Percentiles rank a stretch among this genome's conserved stretches.
phyloP scores from a whole-genome alignment of 768 basidiomycete genomes.

The Hygrocybe coccinea region DNA sequence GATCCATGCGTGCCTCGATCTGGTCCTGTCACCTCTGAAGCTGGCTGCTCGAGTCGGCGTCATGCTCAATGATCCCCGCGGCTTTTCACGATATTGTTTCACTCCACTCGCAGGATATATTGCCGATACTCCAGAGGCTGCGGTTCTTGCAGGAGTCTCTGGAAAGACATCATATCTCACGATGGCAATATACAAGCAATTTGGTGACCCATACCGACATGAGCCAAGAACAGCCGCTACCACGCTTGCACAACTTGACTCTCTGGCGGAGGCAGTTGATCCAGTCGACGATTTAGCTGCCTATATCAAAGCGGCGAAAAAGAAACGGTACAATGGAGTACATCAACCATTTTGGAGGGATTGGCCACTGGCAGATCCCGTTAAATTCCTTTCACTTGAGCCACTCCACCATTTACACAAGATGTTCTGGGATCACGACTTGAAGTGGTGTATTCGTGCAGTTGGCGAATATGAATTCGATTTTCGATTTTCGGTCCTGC shows the following conservation, averaged over 20 bases:
- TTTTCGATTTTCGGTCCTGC: slow-evolving; percentile 21
- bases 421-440: slow-evolving; percentile 11
- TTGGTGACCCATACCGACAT: slow-evolving; percentile 29
- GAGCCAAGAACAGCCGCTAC: slow-evolving; percentile 16
- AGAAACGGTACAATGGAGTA: slow-evolving; percentile 5
- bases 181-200: slow-evolving; percentile 25
- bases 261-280: slow-evolving; percentile 2
- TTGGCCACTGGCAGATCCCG: slow-evolving; percentile 21
- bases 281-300: slow-evolving; percentile 23
- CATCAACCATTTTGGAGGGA: slow-evolving; percentile 22
- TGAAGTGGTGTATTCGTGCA: slow-evolving; percentile 9
- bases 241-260: slow-evolving; percentile 18
- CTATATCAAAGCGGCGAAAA: slow-evolving; percentile 3
- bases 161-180: slow-evolving; percentile 31
- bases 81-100: slow-evolving; percentile 20
- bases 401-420: slow-evolving; percentile 22
- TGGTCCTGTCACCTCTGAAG: slow-evolving; percentile 29
- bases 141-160: slow-evolving; percentile 24
- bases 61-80: slow-evolving; percentile 28
- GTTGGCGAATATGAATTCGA: slow-evolving; percentile 25
- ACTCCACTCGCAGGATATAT: slow-evolving; percentile 29
- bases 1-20: slow-evolving; percentile 27
- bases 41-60: slow-evolving; percentile 22
- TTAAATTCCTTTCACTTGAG: slow-evolving; percentile 23
- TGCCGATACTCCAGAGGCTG: slow-evolving; percentile 32